Evolutionary conservation across 1,139 yeast genomes (phyloP).

Genomic region (Zygoascus sp.): DNA sequence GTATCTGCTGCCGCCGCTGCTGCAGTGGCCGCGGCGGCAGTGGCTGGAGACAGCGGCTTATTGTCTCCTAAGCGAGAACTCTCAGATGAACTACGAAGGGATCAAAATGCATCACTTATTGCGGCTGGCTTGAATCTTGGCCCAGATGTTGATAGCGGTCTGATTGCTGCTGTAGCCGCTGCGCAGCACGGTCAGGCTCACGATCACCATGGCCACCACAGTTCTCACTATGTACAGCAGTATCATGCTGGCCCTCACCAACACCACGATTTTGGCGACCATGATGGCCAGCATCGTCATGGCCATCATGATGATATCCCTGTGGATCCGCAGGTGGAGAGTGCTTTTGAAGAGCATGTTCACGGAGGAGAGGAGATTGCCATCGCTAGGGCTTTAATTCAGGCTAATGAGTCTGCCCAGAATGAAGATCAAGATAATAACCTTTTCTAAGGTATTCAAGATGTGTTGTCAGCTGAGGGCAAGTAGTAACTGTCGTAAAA

Average conservation of each 20-base stretch:
- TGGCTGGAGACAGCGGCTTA: conserved; percentile 13
- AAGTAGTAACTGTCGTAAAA: too few relatives aligned
- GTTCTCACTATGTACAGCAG: conserved; percentile 10
- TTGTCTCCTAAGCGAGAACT: conserved; percentile 7
- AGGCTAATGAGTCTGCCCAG: conserved; percentile 46
- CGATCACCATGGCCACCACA: conserved; percentile 14
- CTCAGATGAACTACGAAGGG: conserved; percentile 8
- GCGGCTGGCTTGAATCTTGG: conserved; percentile 37
- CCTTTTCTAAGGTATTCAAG: conserved; percentile 15
- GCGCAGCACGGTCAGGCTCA: conserved; percentile 35
- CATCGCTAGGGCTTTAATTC: conserved; percentile 62
- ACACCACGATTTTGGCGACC: conserved; percentile 14
- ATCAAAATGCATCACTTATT: conserved; percentile 18
- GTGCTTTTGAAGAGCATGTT: conserved; percentile 47
- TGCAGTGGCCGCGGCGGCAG: conserved; percentile 18
- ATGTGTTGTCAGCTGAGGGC: conserved; percentile 1
- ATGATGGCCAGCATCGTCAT: conserved; percentile 14
- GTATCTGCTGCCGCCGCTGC: conserved; percentile 21
- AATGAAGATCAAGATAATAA: conserved; percentile 22
- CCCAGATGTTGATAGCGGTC: conserved; percentile 46
- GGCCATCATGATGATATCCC: conserved; percentile 37
- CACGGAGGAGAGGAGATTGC: conserved; percentile 53
- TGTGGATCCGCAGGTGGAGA: conserved; percentile 58
- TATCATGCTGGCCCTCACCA: conserved; percentile 11
- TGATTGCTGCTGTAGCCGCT: conserved; percentile 65